Evolutionary conservation across 2,329 filamentous ascomycete species (phyloP).

Genomic region (Phialophora chinensis): DNA sequence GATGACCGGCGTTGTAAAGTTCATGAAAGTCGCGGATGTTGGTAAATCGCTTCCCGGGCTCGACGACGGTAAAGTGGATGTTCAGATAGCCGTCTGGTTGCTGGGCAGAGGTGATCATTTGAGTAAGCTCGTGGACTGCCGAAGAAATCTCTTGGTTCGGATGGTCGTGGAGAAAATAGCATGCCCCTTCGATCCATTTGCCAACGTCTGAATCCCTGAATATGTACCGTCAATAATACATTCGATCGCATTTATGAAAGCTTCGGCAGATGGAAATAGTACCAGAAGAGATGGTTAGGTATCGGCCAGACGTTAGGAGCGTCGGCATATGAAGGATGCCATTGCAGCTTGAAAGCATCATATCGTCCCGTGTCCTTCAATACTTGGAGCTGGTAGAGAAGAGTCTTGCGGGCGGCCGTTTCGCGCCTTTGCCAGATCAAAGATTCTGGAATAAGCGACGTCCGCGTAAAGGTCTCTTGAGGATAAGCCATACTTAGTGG

Average conservation of each 20-base stretch:
- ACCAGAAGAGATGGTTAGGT: slow-evolving; percentile 65
- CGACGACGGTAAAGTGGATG: slow-evolving; percentile 66
- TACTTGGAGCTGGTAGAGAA: slow-evolving; percentile 60
- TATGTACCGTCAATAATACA: not conserved
- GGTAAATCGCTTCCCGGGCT: slow-evolving; percentile 61
- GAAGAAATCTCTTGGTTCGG: slow-evolving; percentile 55
- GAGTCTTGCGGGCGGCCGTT: slow-evolving; percentile 53
- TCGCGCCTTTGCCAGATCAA: slow-evolving; percentile 49
- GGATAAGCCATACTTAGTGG: slow-evolving; percentile 42
- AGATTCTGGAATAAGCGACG: slow-evolving; percentile 43
- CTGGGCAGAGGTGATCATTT: slow-evolving; percentile 64
- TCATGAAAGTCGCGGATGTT: slow-evolving; percentile 69
- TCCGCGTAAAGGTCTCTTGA: slow-evolving; percentile 49
- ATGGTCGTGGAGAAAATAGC: slow-evolving; percentile 58
- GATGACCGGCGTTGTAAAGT: slow-evolving; percentile 66
- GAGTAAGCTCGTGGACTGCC: slow-evolving; percentile 62
- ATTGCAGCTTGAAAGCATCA: slow-evolving; percentile 63
- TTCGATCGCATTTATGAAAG: not conserved
- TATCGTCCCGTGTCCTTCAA: slow-evolving; percentile 63
- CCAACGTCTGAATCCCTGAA: slow-evolving; percentile 58
- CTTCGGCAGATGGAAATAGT: not conserved
- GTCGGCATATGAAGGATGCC: slow-evolving; percentile 62
- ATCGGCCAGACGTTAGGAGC: slow-evolving; percentile 60
- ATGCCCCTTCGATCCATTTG: slow-evolving; percentile 69
- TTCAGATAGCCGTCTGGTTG: slow-evolving; percentile 68